Percentiles rank a stretch among this genome's conserved stretches.
phyloP scores from a whole-genome alignment of 192 early-diverging fungal genomes.

The Mortierella claussenii region DNA sequence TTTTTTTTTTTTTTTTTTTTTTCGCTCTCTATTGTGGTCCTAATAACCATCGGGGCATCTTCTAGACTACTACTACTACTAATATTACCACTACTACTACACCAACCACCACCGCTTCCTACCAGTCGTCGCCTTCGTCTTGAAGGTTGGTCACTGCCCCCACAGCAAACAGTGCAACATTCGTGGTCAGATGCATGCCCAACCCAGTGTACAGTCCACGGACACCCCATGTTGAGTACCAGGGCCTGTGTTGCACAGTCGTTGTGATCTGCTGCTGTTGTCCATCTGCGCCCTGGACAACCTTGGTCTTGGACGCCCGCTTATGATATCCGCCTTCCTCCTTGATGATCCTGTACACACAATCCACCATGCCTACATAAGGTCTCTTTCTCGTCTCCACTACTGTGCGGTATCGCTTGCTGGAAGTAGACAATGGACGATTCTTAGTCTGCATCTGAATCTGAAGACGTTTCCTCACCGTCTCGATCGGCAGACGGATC shows the following conservation, averaged over 20 bases:
- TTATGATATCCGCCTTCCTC: slow-evolving; percentile 76
- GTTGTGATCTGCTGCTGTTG: slow-evolving; percentile 4
- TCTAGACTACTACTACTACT: too few species aligned
- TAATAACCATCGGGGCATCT: too few species aligned
- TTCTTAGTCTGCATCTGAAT: slow-evolving; percentile 69
- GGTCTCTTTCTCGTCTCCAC: slow-evolving; percentile 74
- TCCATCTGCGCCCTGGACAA: slow-evolving; percentile 19
- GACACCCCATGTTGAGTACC: slow-evolving; percentile 69
- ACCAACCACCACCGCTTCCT: too few species aligned
- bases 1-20: slow-evolving; percentile 1
- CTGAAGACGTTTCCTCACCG: slow-evolving; percentile 86
- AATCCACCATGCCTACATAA: slow-evolving; percentile 81
- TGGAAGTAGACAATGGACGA: slow-evolving; percentile 39
- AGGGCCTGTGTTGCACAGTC: slow-evolving; percentile 25
- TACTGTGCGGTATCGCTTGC: slow-evolving; percentile 67
- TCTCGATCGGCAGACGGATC: slow-evolving; percentile 88
- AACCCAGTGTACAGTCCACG: slow-evolving; percentile 80
- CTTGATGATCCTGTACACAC: slow-evolving; percentile 73
- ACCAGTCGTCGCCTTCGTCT: slow-evolving; percentile 59
- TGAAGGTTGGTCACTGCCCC: slow-evolving; percentile 71
- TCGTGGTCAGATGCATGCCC: slow-evolving; percentile 71
- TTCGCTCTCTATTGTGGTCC: too few species aligned
- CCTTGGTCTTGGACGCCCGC: slow-evolving; percentile 24
- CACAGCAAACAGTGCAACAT: slow-evolving; percentile 70
- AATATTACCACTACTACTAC: too few species aligned